phyloP scores from a whole-genome alignment of 2,329 filamentous ascomycete species.

The Alternaria sp. region DNA sequence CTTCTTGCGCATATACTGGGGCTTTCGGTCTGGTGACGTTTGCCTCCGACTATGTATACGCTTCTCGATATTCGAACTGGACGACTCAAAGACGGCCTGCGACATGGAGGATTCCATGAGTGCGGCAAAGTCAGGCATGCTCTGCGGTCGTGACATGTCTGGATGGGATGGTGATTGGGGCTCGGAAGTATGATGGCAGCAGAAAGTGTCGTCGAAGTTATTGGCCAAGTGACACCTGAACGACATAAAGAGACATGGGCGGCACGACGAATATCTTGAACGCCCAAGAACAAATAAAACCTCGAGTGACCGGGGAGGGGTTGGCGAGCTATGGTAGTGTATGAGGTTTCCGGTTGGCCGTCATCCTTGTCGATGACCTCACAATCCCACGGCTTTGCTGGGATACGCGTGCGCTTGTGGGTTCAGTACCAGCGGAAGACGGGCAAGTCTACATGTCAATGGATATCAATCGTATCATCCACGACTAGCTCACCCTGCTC shows the following conservation, averaged over 20 bases:
- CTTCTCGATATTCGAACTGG: constrained; percentile 36
- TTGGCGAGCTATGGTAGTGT: constrained; percentile 22
- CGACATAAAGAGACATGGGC: constrained; percentile 17
- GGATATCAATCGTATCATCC: constrained; percentile 5
- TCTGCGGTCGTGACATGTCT: constrained; percentile 44
- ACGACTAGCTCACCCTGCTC: constrained; percentile 10
- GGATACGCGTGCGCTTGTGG: constrained; percentile 16
- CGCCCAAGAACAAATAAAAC: constrained; percentile 14
- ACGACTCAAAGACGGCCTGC: constrained; percentile 24
- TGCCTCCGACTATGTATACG: constrained; percentile 33
- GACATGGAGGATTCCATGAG: constrained; percentile 44
- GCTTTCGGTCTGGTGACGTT: constrained; percentile 33
- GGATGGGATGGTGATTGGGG: background rate
- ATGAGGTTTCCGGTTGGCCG: constrained; percentile 34
- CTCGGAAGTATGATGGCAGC: constrained; percentile 16
- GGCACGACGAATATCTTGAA: constrained; percentile 1
- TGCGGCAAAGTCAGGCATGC: constrained; percentile 47
- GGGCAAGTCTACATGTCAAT: constrained; percentile 6
- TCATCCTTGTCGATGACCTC: constrained; percentile 50
- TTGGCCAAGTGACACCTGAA: constrained; percentile 20
- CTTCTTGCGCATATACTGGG: constrained; percentile 40
- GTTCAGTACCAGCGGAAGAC: constrained; percentile 14
- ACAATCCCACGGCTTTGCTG: constrained; percentile 24
- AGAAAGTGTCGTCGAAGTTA: constrained; percentile 21
- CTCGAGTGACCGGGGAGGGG: constrained; percentile 9